A percentile compares a stretch with the other conserved stretches of the same genome.
Conservation (phyloP, 1,139 yeast genomes). For the Hansenula lynferdii region DNA sequence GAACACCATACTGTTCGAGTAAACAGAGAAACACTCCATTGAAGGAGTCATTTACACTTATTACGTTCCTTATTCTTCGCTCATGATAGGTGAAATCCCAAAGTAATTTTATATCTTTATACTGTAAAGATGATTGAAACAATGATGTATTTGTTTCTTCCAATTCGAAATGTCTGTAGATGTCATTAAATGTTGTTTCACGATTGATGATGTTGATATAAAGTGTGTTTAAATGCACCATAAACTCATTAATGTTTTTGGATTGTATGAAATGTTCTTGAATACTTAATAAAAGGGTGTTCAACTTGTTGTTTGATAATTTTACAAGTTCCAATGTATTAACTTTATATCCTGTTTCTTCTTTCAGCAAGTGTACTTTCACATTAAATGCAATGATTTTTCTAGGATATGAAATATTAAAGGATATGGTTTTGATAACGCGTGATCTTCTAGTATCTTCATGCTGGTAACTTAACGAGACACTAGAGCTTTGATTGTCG, state of each 20-base stretch:
- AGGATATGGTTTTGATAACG: background rate
- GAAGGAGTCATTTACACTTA: background rate
- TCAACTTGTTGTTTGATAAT: slow-evolving; percentile 1
- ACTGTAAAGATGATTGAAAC: background rate
- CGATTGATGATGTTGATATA: background rate
- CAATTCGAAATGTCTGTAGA: background rate
- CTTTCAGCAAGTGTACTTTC: background rate
- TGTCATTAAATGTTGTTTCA: background rate
- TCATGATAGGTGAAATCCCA: slow-evolving; percentile 1
- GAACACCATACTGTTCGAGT: background rate
- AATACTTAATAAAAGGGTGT: background rate
- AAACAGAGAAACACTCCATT: slow-evolving; percentile 1
- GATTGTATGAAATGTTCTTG: background rate
- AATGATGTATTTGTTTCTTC: background rate
- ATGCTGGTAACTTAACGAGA: background rate
- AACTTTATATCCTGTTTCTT: background rate
- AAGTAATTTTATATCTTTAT: background rate
- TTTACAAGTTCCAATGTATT: background rate
- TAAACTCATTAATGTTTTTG: slow-evolving; percentile 2
- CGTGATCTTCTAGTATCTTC: background rate
- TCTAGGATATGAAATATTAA: background rate
- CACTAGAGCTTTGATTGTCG: background rate
- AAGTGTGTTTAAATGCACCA: background rate
- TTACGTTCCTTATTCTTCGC: background rate
- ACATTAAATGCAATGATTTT: background rate